A percentile compares a stretch with the other conserved stretches of the same genome.
Conservation (phyloP, 257 asterid genomes). For the Solanum peruvianum region DNA sequence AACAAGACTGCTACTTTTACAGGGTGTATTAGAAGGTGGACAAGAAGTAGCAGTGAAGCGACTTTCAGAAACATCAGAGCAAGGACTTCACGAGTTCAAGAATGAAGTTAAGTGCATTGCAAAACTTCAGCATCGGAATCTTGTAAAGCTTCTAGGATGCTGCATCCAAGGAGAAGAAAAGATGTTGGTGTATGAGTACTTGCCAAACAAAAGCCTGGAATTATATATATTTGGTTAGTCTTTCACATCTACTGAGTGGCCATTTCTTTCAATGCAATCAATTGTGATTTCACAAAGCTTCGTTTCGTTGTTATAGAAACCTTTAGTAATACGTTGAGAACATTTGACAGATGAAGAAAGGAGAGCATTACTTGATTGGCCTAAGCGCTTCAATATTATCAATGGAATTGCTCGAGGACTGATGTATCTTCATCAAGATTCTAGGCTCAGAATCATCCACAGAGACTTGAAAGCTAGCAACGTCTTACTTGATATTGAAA, state of each 20-base stretch:
- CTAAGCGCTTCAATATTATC: conserved; percentile 26
- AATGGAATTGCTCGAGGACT: conserved; percentile 41
- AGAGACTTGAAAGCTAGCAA: conserved; percentile 49
- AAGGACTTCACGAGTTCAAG: conserved; percentile 29
- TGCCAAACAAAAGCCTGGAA: conserved; percentile 25
- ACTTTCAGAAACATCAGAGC: conserved; percentile 11
- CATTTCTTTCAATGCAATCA: neutral
- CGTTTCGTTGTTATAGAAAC: neutral
- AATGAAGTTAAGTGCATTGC: conserved; percentile 21
- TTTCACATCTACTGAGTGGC: neutral
- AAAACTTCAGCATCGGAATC: conserved; percentile 32
- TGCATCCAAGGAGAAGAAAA: conserved; percentile 21
- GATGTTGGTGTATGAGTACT: conserved; percentile 24
- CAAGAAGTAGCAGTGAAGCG: conserved; percentile 27
- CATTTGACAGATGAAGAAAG: conserved; percentile 11
- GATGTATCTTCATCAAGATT: conserved; percentile 49
- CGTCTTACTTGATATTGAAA: conserved; percentile 26
- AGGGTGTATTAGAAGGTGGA: conserved; percentile 22
- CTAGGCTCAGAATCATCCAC: conserved; percentile 28
- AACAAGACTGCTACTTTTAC: neutral
- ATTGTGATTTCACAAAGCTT: neutral
- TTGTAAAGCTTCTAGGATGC: conserved; percentile 25
- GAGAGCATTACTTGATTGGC: conserved; percentile 27
- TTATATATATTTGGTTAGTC: conserved; percentile 12
- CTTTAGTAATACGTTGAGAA: neutral